Evolutionary conservation across 2,329 filamentous ascomycete species (phyloP), one percentile per base, ranked within the genome.

Genomic region (Ascochyta clinopodiicola): DNA sequence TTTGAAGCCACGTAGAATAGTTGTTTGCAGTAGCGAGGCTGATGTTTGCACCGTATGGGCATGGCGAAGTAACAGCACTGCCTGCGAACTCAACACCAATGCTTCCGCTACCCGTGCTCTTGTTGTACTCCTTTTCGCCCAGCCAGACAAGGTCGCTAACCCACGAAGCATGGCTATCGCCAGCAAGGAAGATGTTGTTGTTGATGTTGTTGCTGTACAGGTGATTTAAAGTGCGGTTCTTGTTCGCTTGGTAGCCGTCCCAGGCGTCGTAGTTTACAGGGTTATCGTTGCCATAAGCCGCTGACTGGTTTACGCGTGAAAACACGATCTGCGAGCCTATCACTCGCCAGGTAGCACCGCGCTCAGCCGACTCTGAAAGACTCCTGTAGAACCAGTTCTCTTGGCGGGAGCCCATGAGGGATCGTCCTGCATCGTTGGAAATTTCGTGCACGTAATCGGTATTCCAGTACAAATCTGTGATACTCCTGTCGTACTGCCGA

Each of bases 311-410:
- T 22, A 87, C 72, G 6, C 81, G 80, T 7, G 84, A 86, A 74
- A 91, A 90, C 44, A 91, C 77, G 37, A 88, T 85, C 70, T 91
- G 89, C 24, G 86, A 88, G 9, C 89, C 89, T 38, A 92, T 82
- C 17, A 92, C 71, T 36, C 89, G 81, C 89, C 89, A 92, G 0
- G 83, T 81, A 0, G 88, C 86, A 22, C 86, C 86, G n/a, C 88
- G 83, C 15, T 83, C 66, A n/a, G 83, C 79, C 0, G 86, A 88
- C 44, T 81, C 71, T 5, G 79, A 80, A 7, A 90, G 77, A 37
- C 80, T 76, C 40, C 66, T 65, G 62, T 75, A 75, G 59, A 76
- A 75, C 90, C 90, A 92, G 63, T 85, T 84, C 72, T 92, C 90
- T 69, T 92, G 89, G 10, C 83, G 82, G 1, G 82, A 79, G 2